phyloP scores from a whole-genome alignment of 139 green algal species.

The Tetraselmis chui region DNA sequence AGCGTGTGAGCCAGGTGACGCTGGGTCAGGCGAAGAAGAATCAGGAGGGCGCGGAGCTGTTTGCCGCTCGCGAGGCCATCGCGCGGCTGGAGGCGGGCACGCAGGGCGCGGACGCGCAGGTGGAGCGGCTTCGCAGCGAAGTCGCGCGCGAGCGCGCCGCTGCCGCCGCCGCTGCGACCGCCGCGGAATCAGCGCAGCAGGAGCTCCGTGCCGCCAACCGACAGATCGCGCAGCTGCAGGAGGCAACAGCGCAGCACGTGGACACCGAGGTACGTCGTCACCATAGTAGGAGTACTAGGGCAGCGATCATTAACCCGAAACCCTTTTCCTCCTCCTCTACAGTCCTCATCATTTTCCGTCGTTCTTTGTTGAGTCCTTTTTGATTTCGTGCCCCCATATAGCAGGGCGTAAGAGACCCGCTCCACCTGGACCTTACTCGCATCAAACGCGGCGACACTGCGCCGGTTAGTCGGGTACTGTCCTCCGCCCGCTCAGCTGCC shows the following conservation, averaged over 20 bases:
- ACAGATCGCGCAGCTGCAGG: not conserved
- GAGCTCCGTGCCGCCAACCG: not conserved
- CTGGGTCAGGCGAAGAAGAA: slow-evolving; percentile 57
- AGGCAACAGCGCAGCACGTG: not conserved
- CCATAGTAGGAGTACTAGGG: not conserved
- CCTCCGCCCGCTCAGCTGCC: not conserved
- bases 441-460: not conserved
- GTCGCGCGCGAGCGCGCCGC: not conserved
- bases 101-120: not conserved
- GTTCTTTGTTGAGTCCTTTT: not conserved
- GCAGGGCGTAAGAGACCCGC: not conserved
- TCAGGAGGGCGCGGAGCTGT: slow-evolving; percentile 3
- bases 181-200: not conserved
- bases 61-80: not conserved
- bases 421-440: not conserved
- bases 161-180: no score
- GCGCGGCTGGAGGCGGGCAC: not conserved
- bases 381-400: not conserved
- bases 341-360: not conserved
- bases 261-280: not conserved
- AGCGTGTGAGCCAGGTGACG: slow-evolving; percentile 75
- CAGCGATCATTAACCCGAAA: no score
- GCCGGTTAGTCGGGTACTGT: not conserved
- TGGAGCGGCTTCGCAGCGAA: not conserved
- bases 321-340: not conserved